A percentile compares a stretch with the other conserved stretches of the same genome.
Evolutionary conservation across 75 land plant genomes (phyloP).

Genomic region (Selaginella tamariscina): DNA sequence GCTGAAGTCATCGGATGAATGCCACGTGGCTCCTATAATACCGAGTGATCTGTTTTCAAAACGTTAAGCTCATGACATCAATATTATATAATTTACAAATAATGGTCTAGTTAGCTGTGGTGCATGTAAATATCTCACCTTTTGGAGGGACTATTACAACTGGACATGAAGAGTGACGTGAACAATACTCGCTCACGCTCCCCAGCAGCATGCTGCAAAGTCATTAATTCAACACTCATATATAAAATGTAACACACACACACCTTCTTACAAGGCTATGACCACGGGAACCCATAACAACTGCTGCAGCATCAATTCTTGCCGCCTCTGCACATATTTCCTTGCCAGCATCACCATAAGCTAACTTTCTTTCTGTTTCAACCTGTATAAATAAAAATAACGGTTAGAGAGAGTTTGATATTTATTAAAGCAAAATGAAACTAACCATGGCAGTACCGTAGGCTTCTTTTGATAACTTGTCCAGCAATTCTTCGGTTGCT

Average conservation of each 20-base stretch:
- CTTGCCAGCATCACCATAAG: constrained; percentile 67
- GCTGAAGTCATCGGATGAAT: too few relatives aligned
- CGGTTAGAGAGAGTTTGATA: neutral
- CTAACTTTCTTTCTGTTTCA: constrained; percentile 36
- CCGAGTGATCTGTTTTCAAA: too few relatives aligned
- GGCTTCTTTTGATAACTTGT: constrained; percentile 60
- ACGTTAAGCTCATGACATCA: too few relatives aligned
- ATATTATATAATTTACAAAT: too few relatives aligned
- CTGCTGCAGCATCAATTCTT: constrained; percentile 63
- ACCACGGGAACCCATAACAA: constrained; percentile 69
- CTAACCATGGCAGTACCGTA: constrained; percentile 58
- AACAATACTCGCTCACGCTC: constrained; percentile 70
- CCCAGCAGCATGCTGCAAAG: constrained; percentile 60
- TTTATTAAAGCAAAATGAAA: neutral
- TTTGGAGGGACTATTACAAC: constrained; percentile 72
- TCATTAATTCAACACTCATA: neutral
- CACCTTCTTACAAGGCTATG: constrained; percentile 55
- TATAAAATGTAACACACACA: neutral
- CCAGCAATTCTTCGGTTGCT: constrained; percentile 37
- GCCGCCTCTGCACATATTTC: constrained; percentile 60
- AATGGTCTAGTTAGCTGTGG: too few relatives aligned
- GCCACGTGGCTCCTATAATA: too few relatives aligned
- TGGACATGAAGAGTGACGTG: constrained; percentile 59
- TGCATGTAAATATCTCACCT: constrained; percentile 43
- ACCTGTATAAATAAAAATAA: constrained; percentile 28